Conservation (phyloP, 164 flowering plant genomes). For the Nymphaea colorata region DNA sequence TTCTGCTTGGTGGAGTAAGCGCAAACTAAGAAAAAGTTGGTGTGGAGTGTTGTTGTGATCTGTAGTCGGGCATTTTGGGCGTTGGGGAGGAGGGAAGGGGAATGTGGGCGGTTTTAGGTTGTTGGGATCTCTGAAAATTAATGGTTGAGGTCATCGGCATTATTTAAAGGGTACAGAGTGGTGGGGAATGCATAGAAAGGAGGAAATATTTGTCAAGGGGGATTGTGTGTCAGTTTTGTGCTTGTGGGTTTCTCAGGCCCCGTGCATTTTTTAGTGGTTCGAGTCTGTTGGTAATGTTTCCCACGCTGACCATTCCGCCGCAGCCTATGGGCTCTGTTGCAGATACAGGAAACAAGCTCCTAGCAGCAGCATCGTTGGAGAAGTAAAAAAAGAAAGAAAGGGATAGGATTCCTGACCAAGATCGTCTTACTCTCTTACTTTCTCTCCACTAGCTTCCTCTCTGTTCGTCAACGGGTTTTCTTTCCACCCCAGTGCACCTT, state of each 20-base stretch:
- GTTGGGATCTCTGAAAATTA: neutral
- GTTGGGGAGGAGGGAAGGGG: neutral
- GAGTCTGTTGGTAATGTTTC: slow-evolving; percentile 61
- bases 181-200: slow-evolving; percentile 16
- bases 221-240: slow-evolving; percentile 46
- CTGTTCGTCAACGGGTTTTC: slow-evolving; percentile 1
- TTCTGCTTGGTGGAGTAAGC: neutral
- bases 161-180: neutral
- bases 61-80: neutral
- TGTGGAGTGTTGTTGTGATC: neutral
- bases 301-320: slow-evolving; percentile 53
- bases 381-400: neutral
- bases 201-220: slow-evolving; percentile 5
- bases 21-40: neutral
- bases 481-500: slow-evolving; percentile 4
- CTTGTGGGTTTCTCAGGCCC: slow-evolving; percentile 30
- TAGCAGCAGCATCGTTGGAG: slow-evolving; percentile 5
- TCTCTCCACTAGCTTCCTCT: slow-evolving; percentile 7
- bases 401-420: slow-evolving; percentile 2
- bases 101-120: neutral
- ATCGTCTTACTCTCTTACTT: slow-evolving; percentile 14
- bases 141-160: neutral
- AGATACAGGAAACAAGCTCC: slow-evolving; percentile 61
- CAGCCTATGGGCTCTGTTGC: slow-evolving; percentile 65
- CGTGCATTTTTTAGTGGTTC: slow-evolving; percentile 31